phyloP scores from a whole-genome alignment of 495 filamentous ascomycete species.

The Cryomyces minteri region DNA sequence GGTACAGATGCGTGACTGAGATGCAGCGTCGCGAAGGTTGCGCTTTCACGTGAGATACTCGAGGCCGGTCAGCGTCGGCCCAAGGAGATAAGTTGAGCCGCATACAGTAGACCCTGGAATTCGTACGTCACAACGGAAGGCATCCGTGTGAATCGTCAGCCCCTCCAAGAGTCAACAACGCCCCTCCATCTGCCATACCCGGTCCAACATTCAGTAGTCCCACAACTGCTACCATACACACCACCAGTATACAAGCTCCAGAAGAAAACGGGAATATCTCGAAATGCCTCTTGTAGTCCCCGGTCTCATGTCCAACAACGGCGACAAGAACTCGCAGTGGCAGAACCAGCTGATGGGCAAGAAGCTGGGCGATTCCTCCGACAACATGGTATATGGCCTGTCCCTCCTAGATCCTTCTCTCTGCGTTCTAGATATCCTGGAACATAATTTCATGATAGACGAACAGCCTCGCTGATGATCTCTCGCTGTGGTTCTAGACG shows the following conservation, averaged over 20 bases:
- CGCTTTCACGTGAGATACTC: no score
- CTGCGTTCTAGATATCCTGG: background rate
- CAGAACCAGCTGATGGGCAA: constrained; percentile 12
- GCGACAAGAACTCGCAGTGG: constrained; percentile 11
- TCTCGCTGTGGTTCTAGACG: constrained; percentile 3
- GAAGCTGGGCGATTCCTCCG: constrained; percentile 12
- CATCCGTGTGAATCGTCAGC: no score
- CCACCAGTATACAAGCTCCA: background rate
- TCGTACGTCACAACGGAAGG: no score
- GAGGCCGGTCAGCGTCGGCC: no score
- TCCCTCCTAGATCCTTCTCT: background rate
- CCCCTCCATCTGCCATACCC: no score
- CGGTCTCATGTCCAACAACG: constrained; percentile 6
- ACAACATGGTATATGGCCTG: constrained; percentile 10
- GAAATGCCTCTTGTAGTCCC: constrained; percentile 16
- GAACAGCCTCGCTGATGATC: background rate
- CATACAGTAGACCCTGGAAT: no score
- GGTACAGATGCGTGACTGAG: no score
- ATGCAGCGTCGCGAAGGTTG: no score
- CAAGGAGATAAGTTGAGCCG: no score
- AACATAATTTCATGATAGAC: background rate
- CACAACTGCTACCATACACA: no score
- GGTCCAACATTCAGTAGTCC: no score
- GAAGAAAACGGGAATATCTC: background rate
- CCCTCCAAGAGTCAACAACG: no score